These are phyloP conservation scores for Kitagawia praeruptora DNA, from an alignment of 129 eudicot genomes.

Conservation along the genomic window DNA sequence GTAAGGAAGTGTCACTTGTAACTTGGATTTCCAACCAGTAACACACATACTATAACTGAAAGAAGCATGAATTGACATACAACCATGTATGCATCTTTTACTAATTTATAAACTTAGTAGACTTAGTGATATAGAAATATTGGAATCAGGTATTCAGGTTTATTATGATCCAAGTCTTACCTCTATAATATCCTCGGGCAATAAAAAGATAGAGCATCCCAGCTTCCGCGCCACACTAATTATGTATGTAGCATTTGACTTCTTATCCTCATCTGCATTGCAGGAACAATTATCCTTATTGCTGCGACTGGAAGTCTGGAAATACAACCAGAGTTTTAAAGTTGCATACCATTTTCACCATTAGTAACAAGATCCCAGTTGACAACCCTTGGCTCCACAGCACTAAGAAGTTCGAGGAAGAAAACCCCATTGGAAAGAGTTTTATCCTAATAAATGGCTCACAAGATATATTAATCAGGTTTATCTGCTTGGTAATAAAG, in stretches of 20 bases:
- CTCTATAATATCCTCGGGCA: slow-evolving; percentile 94
- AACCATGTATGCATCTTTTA: neutral
- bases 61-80: too few relatives aligned
- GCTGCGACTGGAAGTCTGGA: neutral
- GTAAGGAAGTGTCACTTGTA: neutral
- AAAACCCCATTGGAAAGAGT: slow-evolving; percentile 59
- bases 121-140: neutral
- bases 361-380: slow-evolving; percentile 88
- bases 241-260: slow-evolving; percentile 67
- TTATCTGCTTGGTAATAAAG: neutral
- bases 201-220: slow-evolving; percentile 81
- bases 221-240: slow-evolving; percentile 97
- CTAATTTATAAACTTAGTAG: too few relatives aligned
- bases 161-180: slow-evolving; percentile 22
- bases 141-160: neutral
- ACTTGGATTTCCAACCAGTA: neutral
- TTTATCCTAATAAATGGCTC: slow-evolving; percentile 52
- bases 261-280: slow-evolving; percentile 78
- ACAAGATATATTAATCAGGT: slow-evolving; percentile 12
- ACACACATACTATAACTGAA: neutral
- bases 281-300: slow-evolving; percentile 4
- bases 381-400: slow-evolving; percentile 85
- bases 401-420: slow-evolving; percentile 86
- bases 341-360: slow-evolving; percentile 59
- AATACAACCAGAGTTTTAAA: slow-evolving; percentile 1